Evolutionary conservation across 164 flowering plant species (phyloP).

Genomic region (Annona squamosa): DNA sequence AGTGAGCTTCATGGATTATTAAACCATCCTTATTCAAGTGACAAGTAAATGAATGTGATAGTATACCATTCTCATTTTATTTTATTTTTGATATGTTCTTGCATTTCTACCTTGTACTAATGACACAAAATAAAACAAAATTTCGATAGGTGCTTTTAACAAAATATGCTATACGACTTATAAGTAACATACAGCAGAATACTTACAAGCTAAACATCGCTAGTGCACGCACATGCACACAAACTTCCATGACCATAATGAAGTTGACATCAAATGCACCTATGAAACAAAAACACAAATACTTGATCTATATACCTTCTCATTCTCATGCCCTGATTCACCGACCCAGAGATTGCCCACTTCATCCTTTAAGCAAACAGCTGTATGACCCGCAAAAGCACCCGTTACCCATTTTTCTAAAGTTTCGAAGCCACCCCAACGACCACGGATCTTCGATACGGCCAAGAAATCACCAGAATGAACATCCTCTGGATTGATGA

Average conservation of each 20-base stretch:
- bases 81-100: not conserved
- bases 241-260: not conserved
- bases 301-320: constrained; percentile 49
- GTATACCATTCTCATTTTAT: too few species aligned
- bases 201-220: not conserved
- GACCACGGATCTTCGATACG: constrained; percentile 91
- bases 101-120: too few species aligned
- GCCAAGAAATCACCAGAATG: constrained; percentile 98
- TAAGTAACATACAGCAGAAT: not conserved
- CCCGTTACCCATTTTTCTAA: constrained; percentile 99
- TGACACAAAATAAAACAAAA: too few species aligned
- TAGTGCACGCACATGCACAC: not conserved
- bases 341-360: constrained; percentile 92
- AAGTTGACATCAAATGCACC: not conserved
- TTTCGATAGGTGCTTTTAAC: too few species aligned
- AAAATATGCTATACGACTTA: not conserved
- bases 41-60: not conserved
- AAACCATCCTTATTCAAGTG: not conserved
- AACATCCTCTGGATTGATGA: constrained; percentile 73
- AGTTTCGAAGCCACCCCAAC: constrained; percentile 99
- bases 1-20: not conserved
- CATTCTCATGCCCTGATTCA: constrained; percentile 99
- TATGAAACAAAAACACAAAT: not conserved
- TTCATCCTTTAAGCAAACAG: constrained; percentile 96
- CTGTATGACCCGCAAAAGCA: constrained; percentile 98